Evolutionary conservation across 169 alveolate species (phyloP), one percentile per base, ranked within the genome.

Genomic region (Babesia caballi): DNA sequence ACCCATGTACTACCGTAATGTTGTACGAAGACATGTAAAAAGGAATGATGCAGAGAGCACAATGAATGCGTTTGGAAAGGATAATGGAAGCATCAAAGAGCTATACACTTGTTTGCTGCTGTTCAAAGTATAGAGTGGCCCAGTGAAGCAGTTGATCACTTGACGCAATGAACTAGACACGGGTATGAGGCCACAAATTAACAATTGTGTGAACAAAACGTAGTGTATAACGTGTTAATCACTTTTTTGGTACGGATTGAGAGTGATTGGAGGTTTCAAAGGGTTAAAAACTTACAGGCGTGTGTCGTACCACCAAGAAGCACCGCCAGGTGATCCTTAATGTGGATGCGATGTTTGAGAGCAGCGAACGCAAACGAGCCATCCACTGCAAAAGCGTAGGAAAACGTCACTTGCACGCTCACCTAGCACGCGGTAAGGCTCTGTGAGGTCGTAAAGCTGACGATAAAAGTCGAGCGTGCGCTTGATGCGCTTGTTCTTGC

Each of bases 401-500:
- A 7, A 21, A 3, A 49, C 17, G 35, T 25, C 46, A 6, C 40
- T 21, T 32, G 21, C 46, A 72, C 28, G 61, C 74, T 32, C 19
- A 80, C 88, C 83, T 30, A 80, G 78, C 1, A 80, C 78, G 72
- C 77, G 69, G 28, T 69, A 80, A 25, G 88, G 88, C 47, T 57
- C 84, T 11, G 60, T 59, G 58, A 80, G 76, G n/a, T 68, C 50
- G 56, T 58, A 38, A n/a, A 80, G 46, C 41, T 67, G 74, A n/a
- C 69, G 67, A 40, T 80, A 80, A 51, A 58, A 69, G 12, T 67
- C 82, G 19, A 80, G 67, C 15, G 69, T 69, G 4, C 77, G 42
- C 61, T 58, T 80, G 69, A 28, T 47, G 1, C 78, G 74, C 36
- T 80, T 80, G 41, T 50, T 32, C 27, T 70, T 80, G 32, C 63